Evolutionary conservation across 306 rosid species (phyloP).

Genomic region (Inga laurina): DNA sequence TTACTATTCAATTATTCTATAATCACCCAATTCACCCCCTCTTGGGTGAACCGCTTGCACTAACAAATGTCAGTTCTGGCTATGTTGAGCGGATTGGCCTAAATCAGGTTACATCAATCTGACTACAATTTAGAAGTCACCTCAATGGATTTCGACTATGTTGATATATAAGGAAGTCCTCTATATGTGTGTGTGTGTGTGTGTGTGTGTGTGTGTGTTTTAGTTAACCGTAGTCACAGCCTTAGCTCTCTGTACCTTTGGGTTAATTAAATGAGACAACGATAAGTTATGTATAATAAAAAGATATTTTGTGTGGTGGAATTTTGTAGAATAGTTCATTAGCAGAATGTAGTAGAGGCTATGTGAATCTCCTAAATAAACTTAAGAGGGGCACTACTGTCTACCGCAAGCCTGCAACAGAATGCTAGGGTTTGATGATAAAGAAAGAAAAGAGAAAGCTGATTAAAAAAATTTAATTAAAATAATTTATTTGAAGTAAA

Average conservation of each 20-base stretch:
- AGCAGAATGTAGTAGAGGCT: background rate
- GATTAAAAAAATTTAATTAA: no score
- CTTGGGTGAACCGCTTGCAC: no score
- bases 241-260: background rate
- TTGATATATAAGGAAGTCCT: slow-evolving; percentile 49
- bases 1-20: no score
- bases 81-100: slow-evolving; percentile 70
- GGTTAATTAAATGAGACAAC: background rate
- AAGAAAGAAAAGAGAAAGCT: no score
- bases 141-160: slow-evolving; percentile 66
- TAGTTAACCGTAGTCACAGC: background rate
- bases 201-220: no score
- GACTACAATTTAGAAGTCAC: slow-evolving; percentile 56
- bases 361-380: no score
- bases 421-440: no score
- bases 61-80: background rate
- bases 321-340: background rate
- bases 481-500: no score
- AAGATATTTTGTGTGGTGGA: background rate
- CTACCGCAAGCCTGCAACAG: no score
- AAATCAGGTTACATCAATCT: slow-evolving; percentile 61
- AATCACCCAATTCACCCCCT: no score
- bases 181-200: no score
- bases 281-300: background rate
- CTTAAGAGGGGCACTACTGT: no score